Evolutionary conservation across 495 filamentous ascomycete genomes (phyloP).

Genomic region (Aspergillus saccharolyticus): DNA sequence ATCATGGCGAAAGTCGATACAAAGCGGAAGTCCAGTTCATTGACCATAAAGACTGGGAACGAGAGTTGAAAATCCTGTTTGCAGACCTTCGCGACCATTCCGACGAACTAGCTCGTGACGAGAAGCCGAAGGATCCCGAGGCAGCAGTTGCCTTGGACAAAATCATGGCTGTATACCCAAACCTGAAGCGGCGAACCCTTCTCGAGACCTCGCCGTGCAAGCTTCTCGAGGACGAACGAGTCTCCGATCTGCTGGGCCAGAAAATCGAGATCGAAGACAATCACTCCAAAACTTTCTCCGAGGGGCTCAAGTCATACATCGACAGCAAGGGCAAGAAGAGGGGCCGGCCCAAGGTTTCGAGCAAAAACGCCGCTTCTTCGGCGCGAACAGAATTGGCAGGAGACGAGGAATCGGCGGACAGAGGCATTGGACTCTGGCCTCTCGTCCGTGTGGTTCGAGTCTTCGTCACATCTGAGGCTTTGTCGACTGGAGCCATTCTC

Average conservation of each 20-base stretch:
- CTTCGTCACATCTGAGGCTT: slow-evolving; percentile 49
- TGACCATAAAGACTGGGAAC: slow-evolving; percentile 48
- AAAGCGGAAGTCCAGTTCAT: slow-evolving; percentile 64
- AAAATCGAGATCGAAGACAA: slow-evolving; percentile 36
- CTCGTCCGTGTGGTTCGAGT: slow-evolving; percentile 59
- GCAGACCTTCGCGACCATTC: slow-evolving; percentile 48
- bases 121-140: slow-evolving; percentile 41
- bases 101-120: slow-evolving; percentile 41
- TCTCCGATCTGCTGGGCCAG: slow-evolving; percentile 45
- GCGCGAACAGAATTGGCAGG: neutral
- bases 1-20: slow-evolving; percentile 48
- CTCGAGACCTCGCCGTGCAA: slow-evolving; percentile 27
- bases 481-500: slow-evolving; percentile 58
- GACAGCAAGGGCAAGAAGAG: slow-evolving; percentile 45
- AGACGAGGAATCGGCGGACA: neutral
- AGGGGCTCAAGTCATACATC: slow-evolving; percentile 42
- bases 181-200: slow-evolving; percentile 46
- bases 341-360: neutral
- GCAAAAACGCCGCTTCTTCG: neutral
- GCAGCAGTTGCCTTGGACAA: slow-evolving; percentile 59
- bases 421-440: slow-evolving; percentile 57
- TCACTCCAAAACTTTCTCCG: slow-evolving; percentile 37
- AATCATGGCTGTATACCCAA: slow-evolving; percentile 60
- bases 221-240: slow-evolving; percentile 23
- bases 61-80: slow-evolving; percentile 45